Base-by-base conservation (phyloP, 441 rosid genomes). In the Biscutella laevigata region DNA sequence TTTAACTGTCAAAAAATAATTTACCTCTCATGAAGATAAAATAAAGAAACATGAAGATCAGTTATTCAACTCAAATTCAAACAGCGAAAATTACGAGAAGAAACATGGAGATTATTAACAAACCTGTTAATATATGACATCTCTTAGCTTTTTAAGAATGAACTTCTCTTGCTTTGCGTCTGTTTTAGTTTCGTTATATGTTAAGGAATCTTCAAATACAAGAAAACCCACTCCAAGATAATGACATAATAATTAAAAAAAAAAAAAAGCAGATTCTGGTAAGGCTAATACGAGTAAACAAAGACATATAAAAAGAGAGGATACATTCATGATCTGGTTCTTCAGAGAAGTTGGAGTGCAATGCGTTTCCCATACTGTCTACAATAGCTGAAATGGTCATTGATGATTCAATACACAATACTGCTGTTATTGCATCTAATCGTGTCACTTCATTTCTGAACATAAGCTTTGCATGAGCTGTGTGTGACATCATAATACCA, bases 381-480 rank as follows among this genome's bases (percentile, higher is more conserved):
- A 92, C 89, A 1, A 92, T 92, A 54, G 90, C 97, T 0, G 94
- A 86, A 30, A 79, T 88, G 39, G 97, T 90, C 97, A 90, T 90
- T 38, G 95, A 90, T 39, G 91, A 90, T 73, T 90, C 89, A 8
- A 86, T 73, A 73, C 95, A 90, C 62, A 86, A 64, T 66, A 90
- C 77, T 70, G 95, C 94, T 39, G 94, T 78, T 61, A 92, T 77
- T n/a, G 97, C 96, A 72, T 92, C 97, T 40, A 80, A 59, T 49
- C 71, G 74, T 0, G 80, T 88, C 12, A 92, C 98, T 72, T 92
- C 88, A 27, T 84, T 79, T 76, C 98, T 86, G 78, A 82, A 92
- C 98, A 88, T 82, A 53, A 92, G 81, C 72, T 92, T 82, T 42
- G 98, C 98, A 73, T 92, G 98, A 52, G 90, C 95, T 92, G 81